Percentiles rank a stretch among this genome's conserved stretches.
Evolutionary conservation across 2,329 filamentous ascomycete genomes (phyloP).

Genomic region (Ceratocystis eucalypticola): DNA sequence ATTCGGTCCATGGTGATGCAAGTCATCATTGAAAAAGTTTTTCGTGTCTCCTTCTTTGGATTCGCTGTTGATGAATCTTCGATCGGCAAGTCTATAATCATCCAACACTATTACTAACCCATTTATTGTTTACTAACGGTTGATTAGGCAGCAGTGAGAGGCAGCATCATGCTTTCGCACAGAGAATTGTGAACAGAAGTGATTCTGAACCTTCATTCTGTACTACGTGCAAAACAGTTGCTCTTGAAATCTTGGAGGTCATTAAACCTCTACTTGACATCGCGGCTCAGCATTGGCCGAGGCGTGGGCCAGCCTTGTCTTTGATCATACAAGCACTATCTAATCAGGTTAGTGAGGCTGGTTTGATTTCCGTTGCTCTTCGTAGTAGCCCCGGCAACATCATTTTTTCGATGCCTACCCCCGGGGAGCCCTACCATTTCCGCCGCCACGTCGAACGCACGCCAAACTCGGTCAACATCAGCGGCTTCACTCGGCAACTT

Average conservation of each 20-base stretch:
- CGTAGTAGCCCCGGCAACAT: slow-evolving; percentile 1
- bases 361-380: slow-evolving; percentile 13
- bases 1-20: slow-evolving; percentile 17
- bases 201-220: neutral
- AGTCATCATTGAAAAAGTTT: slow-evolving; percentile 11
- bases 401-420: slow-evolving; percentile 9
- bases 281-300: slow-evolving; percentile 10
- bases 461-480: neutral
- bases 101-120: neutral
- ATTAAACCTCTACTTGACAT: slow-evolving; percentile 15
- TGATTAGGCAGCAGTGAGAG: neutral
- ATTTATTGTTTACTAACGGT: neutral
- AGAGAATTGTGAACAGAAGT: neutral
- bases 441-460: neutral
- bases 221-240: neutral
- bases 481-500: neutral
- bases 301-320: neutral
- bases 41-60: slow-evolving; percentile 12
- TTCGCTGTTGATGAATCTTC: neutral
- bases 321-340: slow-evolving; percentile 9
- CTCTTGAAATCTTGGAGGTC: slow-evolving; percentile 8
- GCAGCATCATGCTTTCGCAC: neutral
- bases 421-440: slow-evolving; percentile 15
- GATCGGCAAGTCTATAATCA: slow-evolving; percentile 4
- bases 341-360: slow-evolving; percentile 9